These are phyloP conservation scores for Kodamaea kakaduensis DNA, from an alignment of 805 yeast genomes.

Conservation along the genomic window DNA sequence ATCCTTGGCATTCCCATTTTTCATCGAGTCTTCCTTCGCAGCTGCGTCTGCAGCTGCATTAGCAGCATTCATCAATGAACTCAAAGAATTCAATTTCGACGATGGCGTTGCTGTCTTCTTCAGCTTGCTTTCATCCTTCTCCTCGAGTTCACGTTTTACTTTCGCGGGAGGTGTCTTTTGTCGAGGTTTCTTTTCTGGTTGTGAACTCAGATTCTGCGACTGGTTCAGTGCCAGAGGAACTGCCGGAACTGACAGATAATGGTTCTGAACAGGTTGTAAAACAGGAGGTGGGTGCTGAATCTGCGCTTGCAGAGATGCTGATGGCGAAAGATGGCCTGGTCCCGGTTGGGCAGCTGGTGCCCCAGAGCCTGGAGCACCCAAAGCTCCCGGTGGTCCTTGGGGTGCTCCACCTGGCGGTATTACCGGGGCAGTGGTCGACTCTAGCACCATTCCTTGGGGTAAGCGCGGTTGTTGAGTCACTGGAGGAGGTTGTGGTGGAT, in stretches of 20 bases:
- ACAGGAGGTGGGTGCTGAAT: constrained; percentile 8
- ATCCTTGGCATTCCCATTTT: constrained; percentile 4
- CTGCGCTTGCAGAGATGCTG: constrained; percentile 2
- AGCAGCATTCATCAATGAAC: constrained; percentile 29
- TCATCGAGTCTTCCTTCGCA: constrained; percentile 7
- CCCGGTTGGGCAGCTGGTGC: constrained; percentile 2
- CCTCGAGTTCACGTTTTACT: constrained; percentile 38
- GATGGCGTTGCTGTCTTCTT: constrained; percentile 21
- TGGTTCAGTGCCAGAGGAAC: neutral
- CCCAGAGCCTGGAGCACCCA: constrained; percentile 11
- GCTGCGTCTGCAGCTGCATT: constrained; percentile 17
- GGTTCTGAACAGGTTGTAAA: constrained; percentile 4
- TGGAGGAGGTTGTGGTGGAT: constrained; percentile 68
- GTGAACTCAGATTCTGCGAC: too few relatives aligned
- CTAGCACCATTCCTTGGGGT: constrained; percentile 64
- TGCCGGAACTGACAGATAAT: constrained; percentile 11
- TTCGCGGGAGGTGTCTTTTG: constrained; percentile 1
- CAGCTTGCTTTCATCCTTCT: constrained; percentile 29
- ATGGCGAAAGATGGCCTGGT: constrained; percentile 16
- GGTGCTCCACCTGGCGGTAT: constrained; percentile 13
- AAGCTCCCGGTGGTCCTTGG: constrained; percentile 13
- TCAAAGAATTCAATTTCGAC: constrained; percentile 16
- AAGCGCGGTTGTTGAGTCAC: constrained; percentile 56
- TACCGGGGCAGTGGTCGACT: constrained; percentile 32
- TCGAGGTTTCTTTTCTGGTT: too few relatives aligned